phyloP scores from a whole-genome alignment of 1,284 basidiomycete genomes.

The Schizophyllum amplum region DNA sequence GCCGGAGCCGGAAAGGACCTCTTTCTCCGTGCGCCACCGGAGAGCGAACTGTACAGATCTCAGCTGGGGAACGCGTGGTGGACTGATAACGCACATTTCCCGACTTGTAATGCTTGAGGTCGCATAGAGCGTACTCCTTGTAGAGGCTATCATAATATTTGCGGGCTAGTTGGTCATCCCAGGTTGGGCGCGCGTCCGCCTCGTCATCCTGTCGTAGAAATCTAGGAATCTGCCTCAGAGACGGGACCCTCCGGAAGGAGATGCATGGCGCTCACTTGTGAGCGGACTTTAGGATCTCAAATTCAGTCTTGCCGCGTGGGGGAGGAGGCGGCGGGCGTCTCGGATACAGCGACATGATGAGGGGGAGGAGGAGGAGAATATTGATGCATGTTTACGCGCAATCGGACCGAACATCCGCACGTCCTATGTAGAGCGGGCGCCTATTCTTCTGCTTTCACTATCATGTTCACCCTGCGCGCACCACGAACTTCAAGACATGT shows the following conservation, averaged over 20 bases:
- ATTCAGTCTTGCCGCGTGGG: constrained; percentile 33
- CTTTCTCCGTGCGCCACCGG: constrained; percentile 85
- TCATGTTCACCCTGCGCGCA: too few species aligned
- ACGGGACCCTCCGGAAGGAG: too few species aligned
- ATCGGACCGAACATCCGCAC: too few species aligned
- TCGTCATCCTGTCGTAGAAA: constrained; percentile 57
- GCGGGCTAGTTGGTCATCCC: constrained; percentile 76
- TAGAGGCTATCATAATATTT: constrained; percentile 86
- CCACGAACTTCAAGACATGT: too few species aligned
- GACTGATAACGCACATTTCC: constrained; percentile 54
- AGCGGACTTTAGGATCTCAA: constrained; percentile 41
- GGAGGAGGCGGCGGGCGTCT: not conserved
- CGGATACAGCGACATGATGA: not conserved
- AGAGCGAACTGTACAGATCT: constrained; percentile 58
- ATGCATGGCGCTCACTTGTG: not conserved
- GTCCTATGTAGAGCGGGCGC: too few species aligned
- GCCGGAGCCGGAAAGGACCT: constrained; percentile 78
- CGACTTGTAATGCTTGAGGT: constrained; percentile 90
- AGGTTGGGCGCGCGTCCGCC: constrained; percentile 37
- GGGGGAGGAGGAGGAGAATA: not conserved
- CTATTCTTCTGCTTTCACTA: too few species aligned
- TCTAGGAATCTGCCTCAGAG: constrained; percentile 31
- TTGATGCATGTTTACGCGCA: too few species aligned
- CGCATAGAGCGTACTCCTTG: constrained; percentile 86
- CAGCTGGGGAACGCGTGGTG: not conserved